Base-by-base conservation (phyloP, 2,329 filamentous ascomycete species). In the Sporothrix mexicana region DNA sequence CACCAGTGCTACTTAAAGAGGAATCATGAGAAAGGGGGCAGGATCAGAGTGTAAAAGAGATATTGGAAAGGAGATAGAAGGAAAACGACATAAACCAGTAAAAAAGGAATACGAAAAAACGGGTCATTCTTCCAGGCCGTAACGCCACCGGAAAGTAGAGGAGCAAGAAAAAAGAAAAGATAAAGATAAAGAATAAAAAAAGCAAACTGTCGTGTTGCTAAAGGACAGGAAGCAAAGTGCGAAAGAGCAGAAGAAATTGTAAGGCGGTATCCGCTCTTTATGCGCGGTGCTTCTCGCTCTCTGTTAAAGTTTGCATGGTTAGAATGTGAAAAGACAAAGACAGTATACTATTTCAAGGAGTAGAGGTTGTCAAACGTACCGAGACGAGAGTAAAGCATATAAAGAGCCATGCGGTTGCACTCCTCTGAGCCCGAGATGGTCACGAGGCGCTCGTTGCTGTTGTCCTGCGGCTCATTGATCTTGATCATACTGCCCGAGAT, bases 351-450 rank as follows among this genome's bases (percentile, higher is more conserved):
- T 12, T 55, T 5, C 8, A 45, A 36, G 30, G 30, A 36, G 3
- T 36, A 36, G 7, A 36, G 30, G 30, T 36, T 36, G 72, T 77
- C 81, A 77, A 79, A 80, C 86, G 85, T 82, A 97, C 96, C 96
- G 81, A 99, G 92, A 87, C 96, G 90, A 74, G 94, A 97, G 84
- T 99, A 99, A 72, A 99, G 89, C 95, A 99, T 98, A 84, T 98
- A 99, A 72, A 99, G 85, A n/a, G 96, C 96, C 95, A 99, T 98
- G 80, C 97, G 93, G 84, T 99, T 99, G 86, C 94, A 98, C 83
- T 99, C 96, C 78, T 97, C 94, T 6, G 96, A 98, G 76, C 96
- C 96, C 1, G 96, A 98, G 77, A 99, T 97, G 17, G 96, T 99
- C 73, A 99, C 96, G 74, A 99, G 86, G 75, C 96, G 92, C 85